These are phyloP conservation scores for Pichia sp. DNA, from an alignment of 1,139 yeast species.

Conservation along the genomic window DNA sequence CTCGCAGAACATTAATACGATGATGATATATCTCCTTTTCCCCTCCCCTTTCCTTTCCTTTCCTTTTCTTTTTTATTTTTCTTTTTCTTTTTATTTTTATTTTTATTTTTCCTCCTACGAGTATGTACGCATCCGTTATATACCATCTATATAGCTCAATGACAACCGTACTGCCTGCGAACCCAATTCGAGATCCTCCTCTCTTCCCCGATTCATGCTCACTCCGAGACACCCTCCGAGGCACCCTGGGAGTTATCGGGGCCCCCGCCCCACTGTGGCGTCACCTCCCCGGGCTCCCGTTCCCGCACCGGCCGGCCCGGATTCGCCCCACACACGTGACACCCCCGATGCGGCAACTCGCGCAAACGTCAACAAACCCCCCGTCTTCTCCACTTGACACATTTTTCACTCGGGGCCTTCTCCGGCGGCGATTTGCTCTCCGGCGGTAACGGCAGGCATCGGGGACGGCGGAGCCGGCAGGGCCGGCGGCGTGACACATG, in stretches of 20 bases:
- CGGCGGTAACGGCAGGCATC: not conserved
- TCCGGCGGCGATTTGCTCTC: not conserved
- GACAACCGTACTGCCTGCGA: not conserved
- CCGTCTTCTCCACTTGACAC: not conserved
- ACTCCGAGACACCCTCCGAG: too few relatives aligned
- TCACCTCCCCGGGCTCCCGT: too few relatives aligned
- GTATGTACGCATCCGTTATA: too few relatives aligned
- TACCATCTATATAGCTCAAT: not conserved
- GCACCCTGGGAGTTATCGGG: not conserved
- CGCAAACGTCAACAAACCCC: not conserved
- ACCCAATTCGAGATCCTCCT: too few relatives aligned
- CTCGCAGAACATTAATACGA: not conserved
- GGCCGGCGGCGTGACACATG: too few relatives aligned
- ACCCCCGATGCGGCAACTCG: not conserved
- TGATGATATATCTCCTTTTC: too few relatives aligned
- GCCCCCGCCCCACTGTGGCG: not conserved
- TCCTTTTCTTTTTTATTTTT: not conserved
- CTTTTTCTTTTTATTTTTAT: not conserved
- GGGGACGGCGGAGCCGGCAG: too few relatives aligned
- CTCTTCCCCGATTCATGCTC: not conserved
- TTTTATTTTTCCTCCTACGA: not conserved
- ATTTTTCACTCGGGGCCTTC: not conserved
- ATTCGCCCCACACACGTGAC: too few relatives aligned
- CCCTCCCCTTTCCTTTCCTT: not conserved
- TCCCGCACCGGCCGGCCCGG: too few relatives aligned